Evolutionary conservation across 2,329 filamentous ascomycete species (phyloP).

Genomic region (Fusarium coicis): DNA sequence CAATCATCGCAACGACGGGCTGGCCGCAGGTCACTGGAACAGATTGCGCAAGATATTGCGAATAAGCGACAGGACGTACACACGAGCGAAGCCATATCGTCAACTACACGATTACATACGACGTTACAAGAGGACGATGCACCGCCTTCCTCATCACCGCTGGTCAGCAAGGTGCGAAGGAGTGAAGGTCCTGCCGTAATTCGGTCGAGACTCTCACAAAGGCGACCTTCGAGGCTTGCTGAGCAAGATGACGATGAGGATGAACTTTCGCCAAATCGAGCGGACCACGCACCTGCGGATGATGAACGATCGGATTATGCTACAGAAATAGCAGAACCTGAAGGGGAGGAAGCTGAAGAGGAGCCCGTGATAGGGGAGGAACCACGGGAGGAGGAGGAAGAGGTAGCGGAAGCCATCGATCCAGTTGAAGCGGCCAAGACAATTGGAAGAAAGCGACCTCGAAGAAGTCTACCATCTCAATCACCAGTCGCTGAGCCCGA

Average conservation of each 20-base stretch:
- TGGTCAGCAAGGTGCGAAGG: constrained; percentile 54
- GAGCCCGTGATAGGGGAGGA: constrained; percentile 37
- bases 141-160: constrained; percentile 54
- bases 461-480: constrained; percentile 49
- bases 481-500: constrained; percentile 57
- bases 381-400: constrained; percentile 33
- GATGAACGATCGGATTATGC: constrained; percentile 23
- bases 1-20: constrained; percentile 24
- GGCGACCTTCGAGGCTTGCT: constrained; percentile 33
- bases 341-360: constrained; percentile 25
- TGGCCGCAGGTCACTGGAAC: constrained; percentile 30
- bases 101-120: constrained; percentile 57
- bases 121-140: constrained; percentile 49
- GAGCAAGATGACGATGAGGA: constrained; percentile 43
- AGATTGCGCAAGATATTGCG: constrained; percentile 58
- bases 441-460: constrained; percentile 57
- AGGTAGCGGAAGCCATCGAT: constrained; percentile 56
- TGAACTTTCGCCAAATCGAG: constrained; percentile 49
- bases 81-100: constrained; percentile 50
- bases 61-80: constrained; percentile 58
- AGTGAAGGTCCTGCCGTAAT: constrained; percentile 48
- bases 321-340: neutral
- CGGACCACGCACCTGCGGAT: constrained; percentile 8
- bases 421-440: constrained; percentile 55
- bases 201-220: constrained; percentile 45